Evolutionary conservation across 768 basidiomycete species (phyloP).

Genomic region (Gymnopilus junonius): DNA sequence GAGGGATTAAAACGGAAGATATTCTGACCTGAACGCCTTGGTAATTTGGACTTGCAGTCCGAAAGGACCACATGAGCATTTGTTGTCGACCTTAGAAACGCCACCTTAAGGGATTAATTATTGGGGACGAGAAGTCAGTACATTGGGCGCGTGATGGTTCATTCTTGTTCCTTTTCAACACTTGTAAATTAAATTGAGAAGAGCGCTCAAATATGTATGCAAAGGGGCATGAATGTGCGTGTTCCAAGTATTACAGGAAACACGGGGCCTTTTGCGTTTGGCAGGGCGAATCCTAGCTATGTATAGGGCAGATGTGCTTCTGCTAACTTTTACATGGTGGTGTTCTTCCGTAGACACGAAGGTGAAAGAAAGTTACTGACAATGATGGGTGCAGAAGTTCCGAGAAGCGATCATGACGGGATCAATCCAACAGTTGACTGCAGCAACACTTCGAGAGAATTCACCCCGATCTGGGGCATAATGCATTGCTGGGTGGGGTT

Average conservation of each 20-base stretch:
- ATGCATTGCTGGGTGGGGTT: neutral
- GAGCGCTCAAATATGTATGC: neutral
- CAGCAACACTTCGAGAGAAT: neutral
- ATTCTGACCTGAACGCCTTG: neutral
- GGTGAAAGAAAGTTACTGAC: neutral
- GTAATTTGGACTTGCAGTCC: neutral
- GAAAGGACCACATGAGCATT: neutral
- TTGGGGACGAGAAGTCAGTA: neutral
- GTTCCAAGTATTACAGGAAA: neutral
- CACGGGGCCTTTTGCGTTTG: neutral
- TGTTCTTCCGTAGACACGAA: neutral
- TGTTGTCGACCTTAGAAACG: neutral
- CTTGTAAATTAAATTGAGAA: constrained; percentile 2
- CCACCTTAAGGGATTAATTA: constrained; percentile 9
- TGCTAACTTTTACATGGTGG: neutral
- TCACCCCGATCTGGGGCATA: neutral
- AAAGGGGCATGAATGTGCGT: neutral
- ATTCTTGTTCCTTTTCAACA: neutral
- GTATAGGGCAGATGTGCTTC: neutral
- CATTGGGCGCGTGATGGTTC: constrained; percentile 3
- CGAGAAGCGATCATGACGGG: neutral
- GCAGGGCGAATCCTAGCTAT: neutral
- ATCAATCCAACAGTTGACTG: neutral
- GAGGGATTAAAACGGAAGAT: neutral
- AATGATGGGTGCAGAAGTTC: neutral